A percentile compares a stretch with the other conserved stretches of the same genome.
Evolutionary conservation across 768 basidiomycete species (phyloP).

Genomic region (Lentinula edodes): DNA sequence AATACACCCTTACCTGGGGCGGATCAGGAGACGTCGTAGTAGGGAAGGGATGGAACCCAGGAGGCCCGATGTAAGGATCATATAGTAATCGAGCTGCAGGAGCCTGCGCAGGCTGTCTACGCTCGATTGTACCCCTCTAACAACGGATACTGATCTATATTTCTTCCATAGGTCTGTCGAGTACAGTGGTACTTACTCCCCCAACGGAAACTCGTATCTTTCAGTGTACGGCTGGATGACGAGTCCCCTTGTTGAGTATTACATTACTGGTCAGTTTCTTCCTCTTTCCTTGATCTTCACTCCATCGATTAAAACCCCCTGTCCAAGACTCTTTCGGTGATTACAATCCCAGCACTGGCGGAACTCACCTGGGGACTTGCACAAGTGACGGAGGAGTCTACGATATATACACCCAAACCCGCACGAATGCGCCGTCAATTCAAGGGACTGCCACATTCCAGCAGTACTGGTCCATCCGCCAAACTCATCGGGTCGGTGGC

Average conservation of each 20-base stretch:
- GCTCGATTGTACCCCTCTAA: background rate
- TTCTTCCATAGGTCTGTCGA: constrained; percentile 24
- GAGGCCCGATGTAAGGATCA: background rate
- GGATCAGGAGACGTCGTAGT: constrained; percentile 30
- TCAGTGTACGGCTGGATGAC: constrained; percentile 39
- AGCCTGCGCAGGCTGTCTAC: background rate
- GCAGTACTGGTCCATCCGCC: constrained; percentile 43
- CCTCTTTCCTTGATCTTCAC: background rate
- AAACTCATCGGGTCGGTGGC: constrained; percentile 27
- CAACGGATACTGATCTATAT: background rate
- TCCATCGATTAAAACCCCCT: constrained; percentile 29
- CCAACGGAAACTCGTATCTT: constrained; percentile 33
- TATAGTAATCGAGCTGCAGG: background rate
- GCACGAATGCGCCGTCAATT: constrained; percentile 37
- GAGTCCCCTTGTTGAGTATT: constrained; percentile 43
- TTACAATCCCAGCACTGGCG: constrained; percentile 31
- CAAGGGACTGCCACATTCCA: constrained; percentile 38
- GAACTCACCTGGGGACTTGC: constrained; percentile 26
- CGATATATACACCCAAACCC: constrained; percentile 32
- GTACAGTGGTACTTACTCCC: constrained; percentile 30
- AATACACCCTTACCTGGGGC: constrained; percentile 28
- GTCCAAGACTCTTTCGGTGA: constrained; percentile 34
- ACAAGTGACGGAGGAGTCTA: constrained; percentile 20
- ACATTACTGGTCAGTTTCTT: constrained; percentile 28
- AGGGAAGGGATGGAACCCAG: constrained; percentile 19